Conservation (phyloP, 345 rosid species). For the Turritis glabra region DNA sequence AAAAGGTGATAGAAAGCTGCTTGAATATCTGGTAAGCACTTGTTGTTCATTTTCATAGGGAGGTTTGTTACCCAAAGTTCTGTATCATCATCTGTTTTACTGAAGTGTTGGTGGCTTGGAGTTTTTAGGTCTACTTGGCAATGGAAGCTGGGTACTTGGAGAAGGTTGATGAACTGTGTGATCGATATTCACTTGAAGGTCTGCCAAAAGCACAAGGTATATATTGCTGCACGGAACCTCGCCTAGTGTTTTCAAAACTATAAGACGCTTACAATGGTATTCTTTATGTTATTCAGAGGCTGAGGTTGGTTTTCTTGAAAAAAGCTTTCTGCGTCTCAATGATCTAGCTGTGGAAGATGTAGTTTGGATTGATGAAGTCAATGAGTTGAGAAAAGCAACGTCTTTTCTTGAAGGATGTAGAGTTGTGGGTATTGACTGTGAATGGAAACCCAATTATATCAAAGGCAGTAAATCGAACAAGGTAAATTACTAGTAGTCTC, state of each 20-base stretch:
- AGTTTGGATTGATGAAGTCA: constrained; percentile 78
- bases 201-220: constrained; percentile 67
- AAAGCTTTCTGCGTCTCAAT: constrained; percentile 56
- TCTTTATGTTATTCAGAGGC: constrained; percentile 48
- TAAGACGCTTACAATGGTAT: constrained; percentile 16
- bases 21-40: constrained; percentile 69
- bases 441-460: constrained; percentile 90
- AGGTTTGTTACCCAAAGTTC: neutral
- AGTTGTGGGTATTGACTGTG: constrained; percentile 88
- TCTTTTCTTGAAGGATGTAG: constrained; percentile 63
- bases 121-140: constrained; percentile 82
- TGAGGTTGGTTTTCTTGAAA: constrained; percentile 44
- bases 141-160: constrained; percentile 97
- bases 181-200: constrained; percentile 75
- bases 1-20: constrained; percentile 64
- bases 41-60: neutral
- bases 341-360: constrained; percentile 68
- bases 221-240: constrained; percentile 2
- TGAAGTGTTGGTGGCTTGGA: neutral
- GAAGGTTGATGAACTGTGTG: constrained; percentile 90
- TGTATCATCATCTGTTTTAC: constrained; percentile 1
- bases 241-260: neutral
- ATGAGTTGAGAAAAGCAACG: constrained; percentile 56
- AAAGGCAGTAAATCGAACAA: constrained; percentile 77
- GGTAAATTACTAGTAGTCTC: constrained; percentile 44